phyloP scores from a whole-genome alignment of 257 asterid genomes.

The Linderniella brevidens region DNA sequence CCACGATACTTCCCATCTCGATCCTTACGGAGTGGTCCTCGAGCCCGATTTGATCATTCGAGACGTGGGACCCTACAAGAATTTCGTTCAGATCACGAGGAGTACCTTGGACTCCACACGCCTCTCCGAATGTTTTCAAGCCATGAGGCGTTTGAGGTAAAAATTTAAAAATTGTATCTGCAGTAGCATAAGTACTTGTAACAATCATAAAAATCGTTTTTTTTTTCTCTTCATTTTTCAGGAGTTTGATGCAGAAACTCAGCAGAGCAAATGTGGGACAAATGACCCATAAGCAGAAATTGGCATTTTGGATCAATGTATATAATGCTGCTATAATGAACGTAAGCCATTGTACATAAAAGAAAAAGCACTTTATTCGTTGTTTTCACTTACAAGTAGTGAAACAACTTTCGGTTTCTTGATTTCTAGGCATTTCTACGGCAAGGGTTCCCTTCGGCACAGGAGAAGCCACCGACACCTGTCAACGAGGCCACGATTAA shows the following conservation, averaged over 20 bases:
- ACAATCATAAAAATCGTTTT: background rate
- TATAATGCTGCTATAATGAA: conserved; percentile 80
- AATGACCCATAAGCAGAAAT: conserved; percentile 77
- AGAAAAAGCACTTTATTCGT: background rate
- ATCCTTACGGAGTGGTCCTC: conserved; percentile 56
- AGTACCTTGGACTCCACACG: conserved; percentile 36
- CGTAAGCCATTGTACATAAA: conserved; percentile 34
- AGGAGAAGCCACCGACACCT: conserved; percentile 44
- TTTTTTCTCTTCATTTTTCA: conserved; percentile 13
- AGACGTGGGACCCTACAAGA: conserved; percentile 72
- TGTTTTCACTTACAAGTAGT: too few species aligned
- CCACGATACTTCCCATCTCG: conserved; percentile 27
- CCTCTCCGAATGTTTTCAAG: conserved; percentile 50
- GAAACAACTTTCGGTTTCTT: background rate
- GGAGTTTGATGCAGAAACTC: conserved; percentile 69
- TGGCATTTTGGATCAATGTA: conserved; percentile 87
- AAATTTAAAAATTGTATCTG: too few species aligned
- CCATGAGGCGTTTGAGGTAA: conserved; percentile 61
- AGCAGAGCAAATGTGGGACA: conserved; percentile 33
- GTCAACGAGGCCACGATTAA: conserved; percentile 60
- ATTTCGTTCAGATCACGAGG: conserved; percentile 51
- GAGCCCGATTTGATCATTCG: conserved; percentile 38
- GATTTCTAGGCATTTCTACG: conserved; percentile 62
- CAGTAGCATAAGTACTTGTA: too few species aligned
- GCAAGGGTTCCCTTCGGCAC: conserved; percentile 62